phyloP scores from a whole-genome alignment of 208 protist species.

The Leishmania arabica region DNA sequence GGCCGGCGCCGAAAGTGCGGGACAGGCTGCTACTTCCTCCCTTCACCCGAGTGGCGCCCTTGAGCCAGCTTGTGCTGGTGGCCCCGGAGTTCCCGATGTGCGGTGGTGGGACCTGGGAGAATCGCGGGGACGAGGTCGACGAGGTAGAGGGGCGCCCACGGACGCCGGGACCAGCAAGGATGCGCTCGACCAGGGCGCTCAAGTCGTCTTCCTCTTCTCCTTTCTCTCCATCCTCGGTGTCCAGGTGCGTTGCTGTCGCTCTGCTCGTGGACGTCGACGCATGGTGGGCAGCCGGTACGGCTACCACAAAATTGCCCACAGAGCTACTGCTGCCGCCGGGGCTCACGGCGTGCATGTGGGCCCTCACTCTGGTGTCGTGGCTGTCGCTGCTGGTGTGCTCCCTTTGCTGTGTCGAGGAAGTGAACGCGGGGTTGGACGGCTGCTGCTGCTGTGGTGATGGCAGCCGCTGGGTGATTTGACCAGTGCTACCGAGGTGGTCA shows the following conservation, averaged over 20 bases:
- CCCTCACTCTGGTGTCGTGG: neutral
- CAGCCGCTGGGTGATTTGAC: neutral
- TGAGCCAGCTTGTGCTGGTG: neutral
- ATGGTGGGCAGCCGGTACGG: neutral
- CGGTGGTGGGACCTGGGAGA: neutral
- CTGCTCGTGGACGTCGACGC: neutral
- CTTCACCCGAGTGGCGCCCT: conserved; percentile 4
- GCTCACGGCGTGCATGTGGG: neutral
- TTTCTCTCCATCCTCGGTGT: neutral
- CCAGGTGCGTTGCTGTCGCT: neutral
- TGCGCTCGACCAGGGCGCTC: conserved; percentile 23
- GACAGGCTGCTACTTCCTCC: neutral
- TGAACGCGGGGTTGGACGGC: neutral
- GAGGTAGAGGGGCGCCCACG: neutral
- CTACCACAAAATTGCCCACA: neutral
- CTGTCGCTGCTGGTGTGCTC: neutral
- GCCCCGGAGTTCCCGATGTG: neutral
- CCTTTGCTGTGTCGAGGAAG: neutral
- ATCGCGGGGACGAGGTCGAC: neutral
- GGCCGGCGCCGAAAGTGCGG: neutral
- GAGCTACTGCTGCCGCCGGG: neutral
- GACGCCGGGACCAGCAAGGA: conserved; percentile 14
- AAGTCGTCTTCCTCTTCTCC: conserved; percentile 15
- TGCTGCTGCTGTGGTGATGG: conserved; percentile 6
- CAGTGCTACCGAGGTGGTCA: neutral